Conservation (phyloP, 805 yeast species). For the Wickerhamiella vanderwaltii region DNA sequence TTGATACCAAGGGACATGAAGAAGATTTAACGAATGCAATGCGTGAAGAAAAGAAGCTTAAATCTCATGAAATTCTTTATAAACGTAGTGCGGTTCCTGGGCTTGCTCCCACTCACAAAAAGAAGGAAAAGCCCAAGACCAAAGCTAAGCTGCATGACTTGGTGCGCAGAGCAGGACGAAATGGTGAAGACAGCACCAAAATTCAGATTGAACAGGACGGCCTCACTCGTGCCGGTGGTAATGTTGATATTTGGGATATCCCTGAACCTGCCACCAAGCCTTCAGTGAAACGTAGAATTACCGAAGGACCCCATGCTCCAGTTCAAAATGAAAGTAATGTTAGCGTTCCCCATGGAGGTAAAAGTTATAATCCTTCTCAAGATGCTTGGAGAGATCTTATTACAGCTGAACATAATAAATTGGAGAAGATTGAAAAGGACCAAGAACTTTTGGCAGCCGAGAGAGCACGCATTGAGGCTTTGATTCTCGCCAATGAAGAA, state of each 20-base stretch:
- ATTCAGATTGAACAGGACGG: constrained; percentile 56
- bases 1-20: constrained; percentile 57
- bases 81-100: constrained; percentile 70
- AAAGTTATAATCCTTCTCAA: constrained; percentile 82
- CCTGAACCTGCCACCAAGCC: constrained; percentile 13
- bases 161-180: constrained; percentile 67
- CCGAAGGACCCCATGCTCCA: constrained; percentile 18
- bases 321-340: constrained; percentile 24
- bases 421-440: constrained; percentile 54
- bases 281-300: constrained; percentile 7
- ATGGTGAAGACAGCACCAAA: constrained; percentile 33
- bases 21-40: constrained; percentile 30
- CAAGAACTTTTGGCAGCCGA: constrained; percentile 51
- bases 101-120: constrained; percentile 32
- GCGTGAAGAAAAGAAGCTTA: constrained; percentile 36
- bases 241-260: constrained; percentile 61
- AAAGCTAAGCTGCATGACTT: constrained; percentile 45
- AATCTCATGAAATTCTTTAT: constrained; percentile 58
- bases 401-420: constrained; percentile 50
- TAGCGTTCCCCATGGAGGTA: constrained; percentile 64
- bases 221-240: constrained; percentile 33
- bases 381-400: constrained; percentile 72
- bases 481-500: constrained; percentile 54
- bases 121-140: constrained; percentile 22
- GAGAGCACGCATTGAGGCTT: constrained; percentile 46